Conservation (phyloP, 1,139 yeast species). For the Lodderomyces jiufengensis region DNA sequence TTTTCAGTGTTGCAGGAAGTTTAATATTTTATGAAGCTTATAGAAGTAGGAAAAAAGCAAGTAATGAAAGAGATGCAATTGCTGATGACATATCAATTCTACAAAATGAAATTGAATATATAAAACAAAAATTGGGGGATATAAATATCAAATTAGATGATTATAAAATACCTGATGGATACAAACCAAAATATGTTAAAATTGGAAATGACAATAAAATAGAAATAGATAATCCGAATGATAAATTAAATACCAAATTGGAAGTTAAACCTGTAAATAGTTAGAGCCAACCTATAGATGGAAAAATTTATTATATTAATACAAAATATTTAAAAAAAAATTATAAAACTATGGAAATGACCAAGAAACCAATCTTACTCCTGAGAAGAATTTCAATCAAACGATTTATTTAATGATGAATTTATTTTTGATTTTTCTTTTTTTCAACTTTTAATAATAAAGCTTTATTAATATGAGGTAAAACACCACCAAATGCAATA, state of each 20-base stretch:
- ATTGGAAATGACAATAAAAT: slow-evolving; percentile 9
- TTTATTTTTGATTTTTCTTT: slow-evolving; percentile 50
- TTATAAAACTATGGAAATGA: neutral
- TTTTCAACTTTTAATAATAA: slow-evolving; percentile 88
- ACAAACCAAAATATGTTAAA: slow-evolving; percentile 43
- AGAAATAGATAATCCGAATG: too few species aligned
- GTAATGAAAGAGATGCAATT: slow-evolving; percentile 56
- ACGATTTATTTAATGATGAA: too few species aligned
- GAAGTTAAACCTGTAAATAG: too few species aligned
- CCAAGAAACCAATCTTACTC: neutral
- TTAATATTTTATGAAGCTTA: slow-evolving; percentile 71
- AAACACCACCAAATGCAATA: slow-evolving; percentile 96
- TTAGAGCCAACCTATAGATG: neutral
- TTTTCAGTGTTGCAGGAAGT: slow-evolving; percentile 77
- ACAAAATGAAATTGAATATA: slow-evolving; percentile 66
- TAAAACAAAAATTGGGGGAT: slow-evolving; percentile 25
- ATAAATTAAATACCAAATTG: too few species aligned
- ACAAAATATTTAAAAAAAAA: too few species aligned
- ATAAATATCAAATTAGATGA: slow-evolving; percentile 43
- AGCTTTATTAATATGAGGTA: slow-evolving; percentile 96
- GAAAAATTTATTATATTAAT: too few species aligned
- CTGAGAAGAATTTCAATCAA: too few species aligned
- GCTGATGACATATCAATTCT: slow-evolving; percentile 66
- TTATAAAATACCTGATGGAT: slow-evolving; percentile 44
- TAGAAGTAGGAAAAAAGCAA: slow-evolving; percentile 65